A percentile compares a stretch with the other conserved stretches of the same genome.
Evolutionary conservation across 768 basidiomycete species (phyloP).

Genomic region (Paxillus ammoniavirescens): DNA sequence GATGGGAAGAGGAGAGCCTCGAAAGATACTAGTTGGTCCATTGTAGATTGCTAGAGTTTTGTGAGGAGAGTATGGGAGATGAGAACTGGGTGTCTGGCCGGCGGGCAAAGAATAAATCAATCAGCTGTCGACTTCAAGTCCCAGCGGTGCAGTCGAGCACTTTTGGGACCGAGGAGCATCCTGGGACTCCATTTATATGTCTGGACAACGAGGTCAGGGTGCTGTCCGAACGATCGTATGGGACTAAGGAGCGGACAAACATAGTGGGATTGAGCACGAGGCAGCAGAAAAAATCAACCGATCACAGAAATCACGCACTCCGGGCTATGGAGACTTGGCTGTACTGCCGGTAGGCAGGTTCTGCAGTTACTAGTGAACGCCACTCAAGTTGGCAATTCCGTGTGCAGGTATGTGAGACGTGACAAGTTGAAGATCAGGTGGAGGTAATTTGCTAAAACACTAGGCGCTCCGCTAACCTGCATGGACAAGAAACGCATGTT

Average conservation of each 20-base stretch:
- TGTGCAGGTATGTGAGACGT: slow-evolving; percentile 14
- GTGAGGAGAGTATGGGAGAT: slow-evolving; percentile 15
- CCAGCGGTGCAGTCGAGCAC: slow-evolving; percentile 22
- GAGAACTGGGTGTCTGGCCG: slow-evolving; percentile 3
- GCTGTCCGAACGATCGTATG: slow-evolving; percentile 24
- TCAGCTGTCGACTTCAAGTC: slow-evolving; percentile 13
- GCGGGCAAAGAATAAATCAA: slow-evolving; percentile 21
- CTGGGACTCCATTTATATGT: slow-evolving; percentile 27
- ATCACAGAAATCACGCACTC: slow-evolving; percentile 18
- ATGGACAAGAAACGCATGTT: neutral
- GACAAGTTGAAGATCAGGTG: neutral
- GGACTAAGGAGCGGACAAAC: slow-evolving; percentile 23
- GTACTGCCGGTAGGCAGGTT: neutral
- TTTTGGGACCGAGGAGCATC: slow-evolving; percentile 15
- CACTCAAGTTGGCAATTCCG: slow-evolving; percentile 9
- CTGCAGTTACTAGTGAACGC: neutral
- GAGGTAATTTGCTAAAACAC: neutral
- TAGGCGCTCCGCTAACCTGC: neutral
- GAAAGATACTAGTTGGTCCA: slow-evolving; percentile 65
- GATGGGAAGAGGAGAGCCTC: slow-evolving; percentile 78
- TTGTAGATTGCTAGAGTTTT: slow-evolving; percentile 28
- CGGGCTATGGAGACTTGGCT: slow-evolving; percentile 4
- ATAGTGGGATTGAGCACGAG: slow-evolving; percentile 36
- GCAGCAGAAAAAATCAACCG: slow-evolving; percentile 18
- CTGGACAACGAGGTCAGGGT: slow-evolving; percentile 42